These are phyloP conservation scores for Prunus davidiana DNA, from an alignment of 306 rosid species.

Conservation along the genomic window DNA sequence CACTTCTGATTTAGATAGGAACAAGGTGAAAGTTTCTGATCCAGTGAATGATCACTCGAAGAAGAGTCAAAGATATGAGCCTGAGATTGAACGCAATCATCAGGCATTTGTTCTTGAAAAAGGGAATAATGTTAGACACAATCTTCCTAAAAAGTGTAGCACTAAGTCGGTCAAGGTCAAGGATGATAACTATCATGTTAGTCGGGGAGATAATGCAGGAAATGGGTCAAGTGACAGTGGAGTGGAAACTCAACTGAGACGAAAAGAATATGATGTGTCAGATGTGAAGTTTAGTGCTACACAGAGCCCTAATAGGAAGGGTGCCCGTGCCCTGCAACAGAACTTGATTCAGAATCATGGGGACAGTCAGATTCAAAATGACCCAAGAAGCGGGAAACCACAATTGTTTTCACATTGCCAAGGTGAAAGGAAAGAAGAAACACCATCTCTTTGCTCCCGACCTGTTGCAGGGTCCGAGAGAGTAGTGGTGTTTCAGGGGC, in stretches of 20 bases:
- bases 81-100: constrained; percentile 38
- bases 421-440: constrained; percentile 35
- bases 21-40: constrained; percentile 40
- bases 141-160: constrained; percentile 17
- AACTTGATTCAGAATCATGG: constrained; percentile 39
- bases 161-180: constrained; percentile 30
- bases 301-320: constrained; percentile 29
- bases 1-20: constrained; percentile 34
- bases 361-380: constrained; percentile 28
- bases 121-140: constrained; percentile 27
- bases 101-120: constrained; percentile 28
- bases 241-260: constrained; percentile 33
- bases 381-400: constrained; percentile 40
- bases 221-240: constrained; percentile 39
- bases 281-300: constrained; percentile 34
- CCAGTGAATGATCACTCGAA: constrained; percentile 40
- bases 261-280: constrained; percentile 37
- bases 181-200: constrained; percentile 26
- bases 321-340: constrained; percentile 1
- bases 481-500: constrained; percentile 34
- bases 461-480: constrained; percentile 34
- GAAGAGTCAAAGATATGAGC: constrained; percentile 30
- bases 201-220: constrained; percentile 27
- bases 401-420: constrained; percentile 29
- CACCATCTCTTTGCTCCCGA: constrained; percentile 16